A percentile compares a stretch with the other conserved stretches of the same genome.
Conservation (phyloP, 768 basidiomycete genomes). For the Panellus pusillus region DNA sequence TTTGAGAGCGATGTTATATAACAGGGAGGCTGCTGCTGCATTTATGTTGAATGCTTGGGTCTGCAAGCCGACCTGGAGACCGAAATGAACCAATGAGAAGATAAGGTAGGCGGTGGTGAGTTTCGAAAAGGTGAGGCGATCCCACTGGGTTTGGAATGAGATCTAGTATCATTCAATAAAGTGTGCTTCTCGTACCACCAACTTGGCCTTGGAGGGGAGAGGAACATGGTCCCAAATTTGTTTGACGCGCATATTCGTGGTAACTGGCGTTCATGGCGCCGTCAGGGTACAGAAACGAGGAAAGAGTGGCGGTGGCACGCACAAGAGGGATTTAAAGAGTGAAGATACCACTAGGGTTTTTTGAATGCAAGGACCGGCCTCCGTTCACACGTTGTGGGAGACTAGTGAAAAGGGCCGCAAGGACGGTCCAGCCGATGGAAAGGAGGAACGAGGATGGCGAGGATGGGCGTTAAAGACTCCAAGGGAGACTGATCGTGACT, state of each 20-base stretch:
- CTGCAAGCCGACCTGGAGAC: conserved; percentile 69
- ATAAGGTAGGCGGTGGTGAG: conserved; percentile 65
- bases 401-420: conserved; percentile 12
- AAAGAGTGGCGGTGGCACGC: not conserved
- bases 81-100: conserved; percentile 66
- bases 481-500: too few relatives aligned
- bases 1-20: conserved; percentile 49
- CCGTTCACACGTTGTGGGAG: conserved; percentile 1
- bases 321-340: conserved; percentile 27
- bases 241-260: conserved; percentile 39
- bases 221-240: conserved; percentile 39
- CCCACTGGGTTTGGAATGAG: conserved; percentile 48
- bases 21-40: conserved; percentile 51
- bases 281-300: not conserved
- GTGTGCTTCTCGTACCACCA: conserved; percentile 42
- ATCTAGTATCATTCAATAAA: not conserved
- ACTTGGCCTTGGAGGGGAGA: conserved; percentile 39
- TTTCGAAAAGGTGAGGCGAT: conserved; percentile 66
- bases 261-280: not conserved
- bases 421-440: conserved; percentile 26
- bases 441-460: conserved; percentile 22
- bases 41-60: conserved; percentile 67
- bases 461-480: conserved; percentile 2
- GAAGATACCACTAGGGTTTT: conserved; percentile 47
- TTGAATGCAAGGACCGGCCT: conserved; percentile 7